phyloP scores from a whole-genome alignment of 2,329 filamentous ascomycete species.

The Sordariomycetes sp. region DNA sequence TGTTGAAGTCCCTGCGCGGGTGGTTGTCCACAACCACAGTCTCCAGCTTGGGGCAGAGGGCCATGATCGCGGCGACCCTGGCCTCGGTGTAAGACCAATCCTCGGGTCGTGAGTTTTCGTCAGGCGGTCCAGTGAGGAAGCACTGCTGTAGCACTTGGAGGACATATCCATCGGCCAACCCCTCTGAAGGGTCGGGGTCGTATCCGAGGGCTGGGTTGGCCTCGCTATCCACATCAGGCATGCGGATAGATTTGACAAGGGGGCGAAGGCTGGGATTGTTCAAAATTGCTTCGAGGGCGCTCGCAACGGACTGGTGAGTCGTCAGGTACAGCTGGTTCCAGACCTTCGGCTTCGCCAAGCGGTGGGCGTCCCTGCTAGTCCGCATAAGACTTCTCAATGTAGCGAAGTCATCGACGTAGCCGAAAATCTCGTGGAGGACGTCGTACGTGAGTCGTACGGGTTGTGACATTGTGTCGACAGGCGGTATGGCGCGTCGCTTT shows the following conservation, averaged over 20 bases:
- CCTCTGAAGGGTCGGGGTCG: not conserved
- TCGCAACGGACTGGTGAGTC: not conserved
- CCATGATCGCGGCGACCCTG: not conserved
- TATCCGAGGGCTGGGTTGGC: not conserved
- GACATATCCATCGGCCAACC: not conserved
- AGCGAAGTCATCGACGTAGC: not conserved
- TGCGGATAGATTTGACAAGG: not conserved
- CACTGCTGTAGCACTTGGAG: not conserved
- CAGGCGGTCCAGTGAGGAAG: not conserved
- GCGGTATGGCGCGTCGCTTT: not conserved
- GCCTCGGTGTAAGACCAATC: not conserved
- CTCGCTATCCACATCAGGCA: not conserved
- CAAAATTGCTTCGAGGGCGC: not conserved
- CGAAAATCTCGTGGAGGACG: not conserved
- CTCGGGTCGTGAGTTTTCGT: not conserved
- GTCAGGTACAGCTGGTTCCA: not conserved
- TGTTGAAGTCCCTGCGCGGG: not conserved
- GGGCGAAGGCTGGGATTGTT: not conserved
- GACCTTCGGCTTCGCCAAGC: not conserved
- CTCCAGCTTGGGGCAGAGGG: not conserved
- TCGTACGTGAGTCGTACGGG: not conserved
- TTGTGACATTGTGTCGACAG: not conserved
- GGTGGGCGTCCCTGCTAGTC: not conserved
- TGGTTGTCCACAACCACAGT: not conserved
- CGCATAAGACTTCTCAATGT: not conserved